phyloP scores from a whole-genome alignment of 371 early-diverging fungal species.

The Zancudomyces culisetae region DNA sequence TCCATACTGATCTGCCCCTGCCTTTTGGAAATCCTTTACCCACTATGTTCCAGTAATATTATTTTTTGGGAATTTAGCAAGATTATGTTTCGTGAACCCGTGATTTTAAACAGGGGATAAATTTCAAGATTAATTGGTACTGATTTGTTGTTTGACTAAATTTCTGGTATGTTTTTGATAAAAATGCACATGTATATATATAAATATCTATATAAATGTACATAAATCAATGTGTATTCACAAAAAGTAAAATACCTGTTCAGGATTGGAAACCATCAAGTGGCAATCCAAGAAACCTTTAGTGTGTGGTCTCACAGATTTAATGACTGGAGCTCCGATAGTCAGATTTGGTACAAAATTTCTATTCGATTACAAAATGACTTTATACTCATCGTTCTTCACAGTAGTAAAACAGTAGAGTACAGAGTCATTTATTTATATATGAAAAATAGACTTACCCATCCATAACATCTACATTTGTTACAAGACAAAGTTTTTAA shows the following conservation, averaged over 20 bases:
- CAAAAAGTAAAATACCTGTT: too few relatives aligned
- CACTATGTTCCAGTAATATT: too few relatives aligned
- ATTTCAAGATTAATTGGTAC: too few relatives aligned
- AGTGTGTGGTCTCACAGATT: conserved; percentile 67
- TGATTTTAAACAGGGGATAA: too few relatives aligned
- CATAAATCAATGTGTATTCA: too few relatives aligned
- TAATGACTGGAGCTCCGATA: conserved; percentile 85
- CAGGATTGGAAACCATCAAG: conserved; percentile 92
- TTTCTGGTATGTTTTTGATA: too few relatives aligned
- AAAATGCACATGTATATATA: too few relatives aligned
- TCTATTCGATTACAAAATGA: too few relatives aligned
- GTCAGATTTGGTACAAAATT: conserved; percentile 98
- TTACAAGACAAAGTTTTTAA: conserved; percentile 1
- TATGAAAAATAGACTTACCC: conserved; percentile 31
- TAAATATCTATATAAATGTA: too few relatives aligned
- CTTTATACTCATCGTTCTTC: not conserved
- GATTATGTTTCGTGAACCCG: too few relatives aligned
- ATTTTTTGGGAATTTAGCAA: too few relatives aligned
- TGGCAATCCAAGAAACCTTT: conserved; percentile 94
- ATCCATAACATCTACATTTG: conserved; percentile 50
- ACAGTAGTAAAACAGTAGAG: not conserved
- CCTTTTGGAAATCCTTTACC: conserved; percentile 85
- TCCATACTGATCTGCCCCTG: conserved; percentile 77
- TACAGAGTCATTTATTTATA: not conserved
- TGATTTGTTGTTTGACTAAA: too few relatives aligned